Evolutionary conservation across 2,329 filamentous ascomycete species (phyloP).

Genomic region (Plectosphaerella cucumerina): DNA sequence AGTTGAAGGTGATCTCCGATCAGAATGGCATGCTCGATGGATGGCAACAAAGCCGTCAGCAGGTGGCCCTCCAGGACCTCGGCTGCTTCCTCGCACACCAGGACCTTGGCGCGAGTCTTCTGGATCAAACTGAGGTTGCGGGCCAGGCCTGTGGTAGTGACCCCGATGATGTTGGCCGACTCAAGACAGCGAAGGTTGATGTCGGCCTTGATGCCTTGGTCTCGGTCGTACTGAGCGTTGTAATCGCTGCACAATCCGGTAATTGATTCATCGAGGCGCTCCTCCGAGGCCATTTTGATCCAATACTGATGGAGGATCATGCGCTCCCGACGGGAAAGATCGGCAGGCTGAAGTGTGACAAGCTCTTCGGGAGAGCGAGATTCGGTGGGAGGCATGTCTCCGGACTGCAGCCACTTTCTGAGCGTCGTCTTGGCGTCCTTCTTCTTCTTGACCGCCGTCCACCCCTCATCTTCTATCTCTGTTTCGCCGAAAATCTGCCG

Average conservation of each 20-base stretch:
- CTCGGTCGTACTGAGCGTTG: no score
- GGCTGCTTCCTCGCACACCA: conserved; percentile 67
- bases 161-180: conserved; percentile 45
- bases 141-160: conserved; percentile 58
- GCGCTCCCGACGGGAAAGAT: background rate
- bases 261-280: background rate
- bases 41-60: conserved; percentile 54
- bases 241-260: no score
- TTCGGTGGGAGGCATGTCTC: no score
- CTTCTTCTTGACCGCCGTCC: conserved; percentile 12
- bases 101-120: conserved; percentile 46
- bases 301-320: conserved; percentile 11
- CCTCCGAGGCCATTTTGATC: conserved; percentile 3
- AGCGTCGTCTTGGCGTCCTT: background rate
- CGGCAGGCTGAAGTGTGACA: no score
- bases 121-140: conserved; percentile 43
- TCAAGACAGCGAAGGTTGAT: conserved; percentile 25
- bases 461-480: conserved; percentile 17
- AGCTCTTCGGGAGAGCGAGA: no score
- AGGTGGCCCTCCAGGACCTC: conserved; percentile 64
- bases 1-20: conserved; percentile 63
- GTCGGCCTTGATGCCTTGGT: background rate
- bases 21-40: conserved; percentile 56
- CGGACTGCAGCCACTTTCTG: no score
- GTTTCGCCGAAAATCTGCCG: conserved; percentile 18